A percentile compares a stretch with the other conserved stretches of the same genome.
These are phyloP conservation scores for Venturia nashicola DNA, from an alignment of 2,329 filamentous ascomycete species.

Conservation along the genomic window DNA sequence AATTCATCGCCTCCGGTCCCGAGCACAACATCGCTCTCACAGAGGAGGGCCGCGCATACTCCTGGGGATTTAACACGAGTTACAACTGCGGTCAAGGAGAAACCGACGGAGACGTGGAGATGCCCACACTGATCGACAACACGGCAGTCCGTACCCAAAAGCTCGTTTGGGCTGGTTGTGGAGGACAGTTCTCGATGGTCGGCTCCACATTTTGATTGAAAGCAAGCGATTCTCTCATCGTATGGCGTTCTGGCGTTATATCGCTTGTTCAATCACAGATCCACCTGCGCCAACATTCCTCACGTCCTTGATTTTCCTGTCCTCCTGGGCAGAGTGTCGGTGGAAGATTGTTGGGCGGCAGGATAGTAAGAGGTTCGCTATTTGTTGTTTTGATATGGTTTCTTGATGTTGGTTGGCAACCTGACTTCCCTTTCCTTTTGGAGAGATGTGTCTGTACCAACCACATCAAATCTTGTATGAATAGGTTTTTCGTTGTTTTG, in stretches of 20 bases:
- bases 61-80: slow-evolving; percentile 70
- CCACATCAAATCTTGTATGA: neutral
- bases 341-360: neutral
- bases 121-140: slow-evolving; percentile 73
- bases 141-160: slow-evolving; percentile 64
- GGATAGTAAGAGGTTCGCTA: neutral
- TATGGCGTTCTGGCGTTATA: neutral
- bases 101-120: slow-evolving; percentile 59
- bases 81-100: slow-evolving; percentile 67
- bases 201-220: neutral
- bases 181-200: slow-evolving; percentile 64
- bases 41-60: slow-evolving; percentile 56
- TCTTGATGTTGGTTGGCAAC: neutral
- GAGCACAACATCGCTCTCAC: slow-evolving; percentile 66
- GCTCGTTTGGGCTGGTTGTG: slow-evolving; percentile 69
- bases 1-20: slow-evolving; percentile 38
- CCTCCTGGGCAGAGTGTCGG: neutral
- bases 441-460: slow-evolving; percentile 1
- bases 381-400: neutral
- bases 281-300: neutral
- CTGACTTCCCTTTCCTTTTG: neutral
- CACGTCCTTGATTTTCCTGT: slow-evolving; percentile 2
- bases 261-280: neutral
- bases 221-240: neutral
- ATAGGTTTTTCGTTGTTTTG: neutral